Evolutionary conservation across 2,329 filamentous ascomycete species (phyloP).

Genomic region (Arthrobotrys sphaeroides): DNA sequence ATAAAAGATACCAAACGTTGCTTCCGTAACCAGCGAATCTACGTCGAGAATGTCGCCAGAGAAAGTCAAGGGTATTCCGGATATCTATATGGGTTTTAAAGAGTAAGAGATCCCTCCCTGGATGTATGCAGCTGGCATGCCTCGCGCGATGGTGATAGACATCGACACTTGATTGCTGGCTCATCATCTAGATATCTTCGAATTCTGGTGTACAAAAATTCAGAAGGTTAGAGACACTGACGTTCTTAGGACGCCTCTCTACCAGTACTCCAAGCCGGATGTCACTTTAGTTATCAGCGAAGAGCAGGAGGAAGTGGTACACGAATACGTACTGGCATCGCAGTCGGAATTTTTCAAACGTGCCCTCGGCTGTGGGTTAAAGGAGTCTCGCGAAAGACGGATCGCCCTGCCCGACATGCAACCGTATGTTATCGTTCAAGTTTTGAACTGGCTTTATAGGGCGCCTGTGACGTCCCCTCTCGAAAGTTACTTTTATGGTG

Average conservation of each 20-base stretch:
- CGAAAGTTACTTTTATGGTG: background rate
- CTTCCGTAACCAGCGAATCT: too few relatives aligned
- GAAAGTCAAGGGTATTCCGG: too few relatives aligned
- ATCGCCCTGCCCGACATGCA: conserved; percentile 1
- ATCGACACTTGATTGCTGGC: background rate
- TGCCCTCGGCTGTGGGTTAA: background rate
- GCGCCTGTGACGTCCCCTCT: background rate
- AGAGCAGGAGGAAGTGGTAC: background rate
- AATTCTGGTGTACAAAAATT: too few relatives aligned
- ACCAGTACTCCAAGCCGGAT: background rate
- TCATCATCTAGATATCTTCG: too few relatives aligned
- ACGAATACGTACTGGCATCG: background rate
- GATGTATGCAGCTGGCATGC: too few relatives aligned
- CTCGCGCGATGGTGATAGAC: too few relatives aligned
- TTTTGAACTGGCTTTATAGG: conserved; percentile 19
- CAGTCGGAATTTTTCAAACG: conserved; percentile 19
- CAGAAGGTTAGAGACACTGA: too few relatives aligned
- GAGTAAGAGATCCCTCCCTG: too few relatives aligned
- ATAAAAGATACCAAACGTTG: too few relatives aligned
- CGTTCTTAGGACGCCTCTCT: background rate
- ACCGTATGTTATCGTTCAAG: background rate
- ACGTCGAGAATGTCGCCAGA: too few relatives aligned
- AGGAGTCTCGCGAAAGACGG: background rate
- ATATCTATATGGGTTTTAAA: too few relatives aligned
- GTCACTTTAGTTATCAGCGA: background rate